Evolutionary conservation across 2,329 filamentous ascomycete genomes (phyloP), one percentile per base, ranked within the genome.

Genomic region (Xylariaceae sp.): DNA sequence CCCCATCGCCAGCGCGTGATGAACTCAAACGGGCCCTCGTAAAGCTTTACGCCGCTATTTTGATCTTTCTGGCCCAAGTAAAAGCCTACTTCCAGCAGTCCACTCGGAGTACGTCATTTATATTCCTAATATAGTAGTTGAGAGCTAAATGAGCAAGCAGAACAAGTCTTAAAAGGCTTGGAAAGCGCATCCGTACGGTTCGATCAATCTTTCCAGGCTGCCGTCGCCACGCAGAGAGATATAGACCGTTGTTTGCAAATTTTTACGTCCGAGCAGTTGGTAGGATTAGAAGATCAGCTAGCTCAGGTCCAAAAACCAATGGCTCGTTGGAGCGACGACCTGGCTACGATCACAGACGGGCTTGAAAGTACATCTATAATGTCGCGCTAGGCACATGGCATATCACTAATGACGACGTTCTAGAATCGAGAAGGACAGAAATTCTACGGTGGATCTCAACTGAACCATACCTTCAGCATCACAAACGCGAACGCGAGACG

Each of bases 381-480:
- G 16, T 29, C 25, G 25, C 25, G 25, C 25, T 29, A 8, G 14
- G 14, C 25, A 14, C 14, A 27, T 4, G 22, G 3, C 5, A 14
- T 2, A 11, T 36, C 4, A 34, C 23, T 44, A 39, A 44, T 20
- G 6, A 14, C 32, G 8, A 5, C n/a, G 12, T n/a, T 12, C 16
- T 27, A 40, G 21, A 21, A 22, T 41, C 25, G 22, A 37, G 20
- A 44, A 44, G 36, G 23, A 19, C 16, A 25, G 22, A 27, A n/a
- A 34, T 44, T 11, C 3, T 40, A 27, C 4, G 5, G n/a, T 45
- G 32, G 37, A 27, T 45, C 12, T 40, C 29, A 23, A 34, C 22
- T 11, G 29, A 44, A 22, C 27, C 36, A 19, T 40, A 44, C 25
- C 17, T 2, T 19, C 7, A 20, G 21, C 21, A 40, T 17, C 25